Conservation (phyloP, 768 basidiomycete species). For the Cystobasidium onofrii region DNA sequence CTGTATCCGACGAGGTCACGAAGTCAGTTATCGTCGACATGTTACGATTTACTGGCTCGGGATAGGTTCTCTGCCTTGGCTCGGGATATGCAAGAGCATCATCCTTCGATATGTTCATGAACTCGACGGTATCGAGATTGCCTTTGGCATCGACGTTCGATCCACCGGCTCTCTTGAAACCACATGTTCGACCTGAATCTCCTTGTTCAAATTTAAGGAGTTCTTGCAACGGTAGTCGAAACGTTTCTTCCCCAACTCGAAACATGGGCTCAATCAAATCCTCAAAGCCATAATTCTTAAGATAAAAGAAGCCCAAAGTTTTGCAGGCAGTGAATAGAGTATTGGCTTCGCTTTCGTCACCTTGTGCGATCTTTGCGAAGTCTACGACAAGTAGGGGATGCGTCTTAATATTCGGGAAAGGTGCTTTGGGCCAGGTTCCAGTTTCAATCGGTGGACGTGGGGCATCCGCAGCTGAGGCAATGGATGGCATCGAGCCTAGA, state of each 20-base stretch:
- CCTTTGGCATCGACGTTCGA: constrained; percentile 21
- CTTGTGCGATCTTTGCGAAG: constrained; percentile 50
- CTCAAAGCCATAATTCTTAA: constrained; percentile 56
- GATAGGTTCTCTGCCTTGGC: constrained; percentile 55
- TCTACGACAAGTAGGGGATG: constrained; percentile 57
- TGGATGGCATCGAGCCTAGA: neutral
- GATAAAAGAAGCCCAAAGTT: constrained; percentile 61
- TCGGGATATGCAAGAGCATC: constrained; percentile 59
- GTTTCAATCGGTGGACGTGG: neutral
- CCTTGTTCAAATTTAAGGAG: constrained; percentile 59
- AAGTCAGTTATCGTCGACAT: constrained; percentile 57
- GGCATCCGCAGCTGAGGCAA: neutral
- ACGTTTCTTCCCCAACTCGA: constrained; percentile 54
- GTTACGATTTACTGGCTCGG: constrained; percentile 51
- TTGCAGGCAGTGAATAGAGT: constrained; percentile 57
- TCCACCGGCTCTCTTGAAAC: constrained; percentile 50
- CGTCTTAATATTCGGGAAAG: constrained; percentile 54
- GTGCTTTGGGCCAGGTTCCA: constrained; percentile 37
- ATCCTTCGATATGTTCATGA: constrained; percentile 55
- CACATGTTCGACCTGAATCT: constrained; percentile 55
- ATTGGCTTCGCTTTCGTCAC: constrained; percentile 50
- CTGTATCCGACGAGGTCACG: constrained; percentile 54
- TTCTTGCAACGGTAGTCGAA: constrained; percentile 54
- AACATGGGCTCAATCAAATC: constrained; percentile 51
- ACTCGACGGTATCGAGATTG: constrained; percentile 17